phyloP scores from a whole-genome alignment of 2,329 filamentous ascomycete genomes.

The Phaeosphaeria sp. region DNA sequence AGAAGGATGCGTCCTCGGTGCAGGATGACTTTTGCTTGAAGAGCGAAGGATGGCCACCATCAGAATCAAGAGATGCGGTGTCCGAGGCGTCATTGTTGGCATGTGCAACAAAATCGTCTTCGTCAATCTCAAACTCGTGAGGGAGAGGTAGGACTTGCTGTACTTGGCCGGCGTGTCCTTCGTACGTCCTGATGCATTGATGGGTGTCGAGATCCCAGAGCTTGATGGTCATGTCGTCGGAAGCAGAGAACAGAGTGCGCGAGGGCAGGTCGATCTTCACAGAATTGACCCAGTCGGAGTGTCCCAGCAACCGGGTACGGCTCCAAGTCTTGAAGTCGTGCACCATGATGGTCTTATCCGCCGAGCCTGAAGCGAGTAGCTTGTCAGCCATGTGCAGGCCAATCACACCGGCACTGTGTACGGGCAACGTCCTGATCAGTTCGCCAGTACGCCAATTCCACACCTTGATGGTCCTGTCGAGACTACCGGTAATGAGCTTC shows the following conservation, averaged over 20 bases:
- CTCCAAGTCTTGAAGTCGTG: slow-evolving; percentile 90
- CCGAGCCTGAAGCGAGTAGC: slow-evolving; percentile 85
- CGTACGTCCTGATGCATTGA: slow-evolving; percentile 76
- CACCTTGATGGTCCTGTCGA: slow-evolving; percentile 86
- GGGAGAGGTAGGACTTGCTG: slow-evolving; percentile 89
- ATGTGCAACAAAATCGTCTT: slow-evolving; percentile 63
- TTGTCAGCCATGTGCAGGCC: slow-evolving; percentile 86
- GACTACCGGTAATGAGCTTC: slow-evolving; percentile 87
- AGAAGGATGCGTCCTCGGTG: slow-evolving; percentile 52
- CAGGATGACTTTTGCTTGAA: slow-evolving; percentile 12
- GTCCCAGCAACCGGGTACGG: slow-evolving; percentile 79
- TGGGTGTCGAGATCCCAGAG: slow-evolving; percentile 92
- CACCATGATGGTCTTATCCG: slow-evolving; percentile 88
- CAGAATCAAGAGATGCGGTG: slow-evolving; percentile 44
- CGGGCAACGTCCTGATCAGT: slow-evolving; percentile 79
- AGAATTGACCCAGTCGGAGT: slow-evolving; percentile 96
- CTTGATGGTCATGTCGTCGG: slow-evolving; percentile 89
- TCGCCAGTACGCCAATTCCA: slow-evolving; percentile 97
- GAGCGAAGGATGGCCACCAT: slow-evolving; percentile 15
- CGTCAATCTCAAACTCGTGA: slow-evolving; percentile 87
- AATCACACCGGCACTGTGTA: slow-evolving; percentile 83
- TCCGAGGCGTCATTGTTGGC: slow-evolving; percentile 60
- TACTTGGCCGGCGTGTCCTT: slow-evolving; percentile 92
- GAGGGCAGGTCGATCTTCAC: slow-evolving; percentile 84
- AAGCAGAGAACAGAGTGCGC: slow-evolving; percentile 88